A percentile compares a stretch with the other conserved stretches of the same genome.
Evolutionary conservation across 331 rosid species (phyloP).

Genomic region (Quercus tomentella): DNA sequence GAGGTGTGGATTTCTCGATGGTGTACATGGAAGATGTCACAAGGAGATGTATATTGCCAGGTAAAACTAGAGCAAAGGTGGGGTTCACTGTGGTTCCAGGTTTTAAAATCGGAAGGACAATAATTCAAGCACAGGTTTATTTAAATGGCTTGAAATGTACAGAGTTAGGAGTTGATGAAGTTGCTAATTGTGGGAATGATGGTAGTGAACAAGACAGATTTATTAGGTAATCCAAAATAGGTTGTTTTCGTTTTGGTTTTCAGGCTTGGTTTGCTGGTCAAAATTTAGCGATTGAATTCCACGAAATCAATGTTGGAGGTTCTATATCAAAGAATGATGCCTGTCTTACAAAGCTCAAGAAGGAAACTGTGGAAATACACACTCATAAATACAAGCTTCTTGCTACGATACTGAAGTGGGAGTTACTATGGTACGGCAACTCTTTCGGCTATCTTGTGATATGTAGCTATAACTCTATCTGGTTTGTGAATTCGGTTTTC

Average conservation of each 20-base stretch:
- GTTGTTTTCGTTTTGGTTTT: constrained; percentile 10
- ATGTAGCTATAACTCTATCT: constrained; percentile 8
- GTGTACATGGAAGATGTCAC: constrained; percentile 92
- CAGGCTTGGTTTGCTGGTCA: constrained; percentile 4
- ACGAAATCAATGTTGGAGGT: constrained; percentile 6
- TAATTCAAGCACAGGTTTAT: constrained; percentile 88
- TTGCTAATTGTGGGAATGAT: constrained; percentile 8
- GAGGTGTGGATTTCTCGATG: constrained; percentile 75
- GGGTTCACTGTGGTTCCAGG: constrained; percentile 94
- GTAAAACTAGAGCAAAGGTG: constrained; percentile 64
- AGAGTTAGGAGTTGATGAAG: constrained; percentile 32
- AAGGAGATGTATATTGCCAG: constrained; percentile 42
- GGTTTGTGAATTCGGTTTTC: constrained; percentile 39
- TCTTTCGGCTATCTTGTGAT: constrained; percentile 14
- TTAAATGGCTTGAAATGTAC: constrained; percentile 39
- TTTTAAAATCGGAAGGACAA: constrained; percentile 63
- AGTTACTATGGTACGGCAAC: constrained; percentile 12
- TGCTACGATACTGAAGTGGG: constrained; percentile 18
- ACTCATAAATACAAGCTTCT: constrained; percentile 17
- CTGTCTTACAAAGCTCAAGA: background rate
- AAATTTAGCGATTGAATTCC: background rate
- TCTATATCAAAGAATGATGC: background rate
- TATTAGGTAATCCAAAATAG: constrained; percentile 2
- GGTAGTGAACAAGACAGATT: constrained; percentile 7
- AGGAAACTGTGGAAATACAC: constrained; percentile 1